Evolutionary conservation across 306 rosid genomes (phyloP).

Genomic region (Senna tora): DNA sequence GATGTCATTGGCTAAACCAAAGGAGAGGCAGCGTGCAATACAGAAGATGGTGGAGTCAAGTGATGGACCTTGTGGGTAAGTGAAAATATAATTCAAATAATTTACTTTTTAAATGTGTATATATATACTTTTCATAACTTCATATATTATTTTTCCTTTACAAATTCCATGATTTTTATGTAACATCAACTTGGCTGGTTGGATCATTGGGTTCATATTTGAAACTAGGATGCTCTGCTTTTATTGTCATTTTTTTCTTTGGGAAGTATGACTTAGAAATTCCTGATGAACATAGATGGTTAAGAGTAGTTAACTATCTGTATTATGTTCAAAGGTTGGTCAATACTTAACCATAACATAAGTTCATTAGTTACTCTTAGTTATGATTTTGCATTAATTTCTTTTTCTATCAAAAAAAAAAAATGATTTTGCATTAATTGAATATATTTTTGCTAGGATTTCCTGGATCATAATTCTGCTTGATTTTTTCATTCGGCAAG

Average conservation of each 20-base stretch:
- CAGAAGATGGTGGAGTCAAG: constrained; percentile 55
- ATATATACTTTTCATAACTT: constrained; percentile 20
- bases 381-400: too few relatives aligned
- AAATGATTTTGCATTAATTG: too few relatives aligned
- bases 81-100: constrained; percentile 29
- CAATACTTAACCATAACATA: too few relatives aligned
- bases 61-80: constrained; percentile 82
- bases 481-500: too few relatives aligned
- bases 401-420: too few relatives aligned
- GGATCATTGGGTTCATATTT: background rate
- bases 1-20: constrained; percentile 51
- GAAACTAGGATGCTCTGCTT: background rate
- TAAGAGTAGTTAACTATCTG: too few relatives aligned
- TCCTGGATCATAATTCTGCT: too few relatives aligned
- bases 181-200: background rate
- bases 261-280: background rate
- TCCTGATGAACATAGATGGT: background rate
- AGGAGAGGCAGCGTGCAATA: constrained; percentile 48
- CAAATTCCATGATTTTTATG: background rate
- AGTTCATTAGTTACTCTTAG: too few relatives aligned
- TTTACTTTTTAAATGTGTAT: background rate
- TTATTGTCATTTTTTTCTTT: too few relatives aligned
- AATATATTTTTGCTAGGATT: too few relatives aligned
- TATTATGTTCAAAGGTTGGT: too few relatives aligned
- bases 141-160: background rate